Evolutionary conservation across 257 asterid genomes (phyloP), one percentile per base, ranked within the genome.

Genomic region (Catharanthus roseus): DNA sequence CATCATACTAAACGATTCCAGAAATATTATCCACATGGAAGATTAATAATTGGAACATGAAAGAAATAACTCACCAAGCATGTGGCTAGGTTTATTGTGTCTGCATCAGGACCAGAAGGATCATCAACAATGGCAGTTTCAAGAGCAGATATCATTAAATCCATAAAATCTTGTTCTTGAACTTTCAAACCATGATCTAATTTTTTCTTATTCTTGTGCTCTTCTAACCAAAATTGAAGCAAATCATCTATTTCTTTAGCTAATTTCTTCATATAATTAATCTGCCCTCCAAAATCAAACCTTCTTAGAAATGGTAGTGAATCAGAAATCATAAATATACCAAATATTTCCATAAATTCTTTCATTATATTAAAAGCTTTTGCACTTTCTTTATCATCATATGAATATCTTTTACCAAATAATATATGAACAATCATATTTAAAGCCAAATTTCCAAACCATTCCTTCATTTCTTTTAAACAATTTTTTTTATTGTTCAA

Each of bases 251-350:
- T 29, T 39, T 84, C 88, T 29, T 74, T 66, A 0, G 84, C 49
- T 11, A 81, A 50, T 9, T 79, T 44, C 50, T 81, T 88, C 91
- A 86, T 86, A 53, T 66, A 55, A 77, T 78, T 74, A 1, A 79
- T 72, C 33, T 79, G 70, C 6, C 90, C 89, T 42, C 68, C 79
- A 18, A 73, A 69, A 75, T 88, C 95, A n/a, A 88, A 9, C 85
- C 86, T 84, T 7, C 57, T 77, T 65, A 86, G 36, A 3, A 79
- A 71, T 3, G 71, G 86, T 33, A 87, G 70, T 0, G 76, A 72
- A 44, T 85, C 95, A 0, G 82, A 72, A 10, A 81, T 11, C 0
- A 72, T 79, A 49, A 84, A 80, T 50, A 74, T 57, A 21, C 85
- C 86, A 0, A 82, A 73, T n/a, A 79, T 6, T 44, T 38, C 54